phyloP scores from a whole-genome alignment of 805 yeast genomes.

The Candida glaebosa region DNA sequence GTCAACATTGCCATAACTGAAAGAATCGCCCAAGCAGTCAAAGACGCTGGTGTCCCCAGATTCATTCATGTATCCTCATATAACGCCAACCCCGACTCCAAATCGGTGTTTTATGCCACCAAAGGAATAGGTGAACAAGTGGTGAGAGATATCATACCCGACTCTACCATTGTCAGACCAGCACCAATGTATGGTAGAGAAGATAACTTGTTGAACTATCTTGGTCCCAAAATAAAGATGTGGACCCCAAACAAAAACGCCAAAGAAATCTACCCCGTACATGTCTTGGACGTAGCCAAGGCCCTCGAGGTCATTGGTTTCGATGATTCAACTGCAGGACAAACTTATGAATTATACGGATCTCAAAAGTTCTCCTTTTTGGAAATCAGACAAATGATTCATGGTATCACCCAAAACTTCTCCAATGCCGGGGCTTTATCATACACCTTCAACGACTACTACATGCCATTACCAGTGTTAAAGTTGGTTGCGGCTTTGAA shows the following conservation, averaged over 20 bases:
- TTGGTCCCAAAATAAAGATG: constrained; percentile 54
- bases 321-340: constrained; percentile 77
- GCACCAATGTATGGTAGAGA: constrained; percentile 75
- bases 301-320: constrained; percentile 76
- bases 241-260: constrained; percentile 65
- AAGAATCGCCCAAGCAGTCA: constrained; percentile 71
- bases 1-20: constrained; percentile 76
- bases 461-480: constrained; percentile 43
- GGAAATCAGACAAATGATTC: constrained; percentile 69
- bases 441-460: constrained; percentile 40
- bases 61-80: constrained; percentile 76
- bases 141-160: constrained; percentile 65
- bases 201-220: constrained; percentile 62
- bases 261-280: constrained; percentile 67
- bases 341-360: constrained; percentile 72
- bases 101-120: constrained; percentile 71
- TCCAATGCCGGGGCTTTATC: constrained; percentile 44
- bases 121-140: constrained; percentile 76
- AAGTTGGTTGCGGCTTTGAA: constrained; percentile 43
- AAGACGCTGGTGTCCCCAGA: constrained; percentile 69
- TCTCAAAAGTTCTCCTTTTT: constrained; percentile 58
- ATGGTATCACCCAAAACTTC: constrained; percentile 53
- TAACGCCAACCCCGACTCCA: constrained; percentile 66
- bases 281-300: constrained; percentile 71
- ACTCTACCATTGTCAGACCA: constrained; percentile 82